Evolutionary conservation across 139 green algal species (phyloP).

Genomic region (Closterium sp.): DNA sequence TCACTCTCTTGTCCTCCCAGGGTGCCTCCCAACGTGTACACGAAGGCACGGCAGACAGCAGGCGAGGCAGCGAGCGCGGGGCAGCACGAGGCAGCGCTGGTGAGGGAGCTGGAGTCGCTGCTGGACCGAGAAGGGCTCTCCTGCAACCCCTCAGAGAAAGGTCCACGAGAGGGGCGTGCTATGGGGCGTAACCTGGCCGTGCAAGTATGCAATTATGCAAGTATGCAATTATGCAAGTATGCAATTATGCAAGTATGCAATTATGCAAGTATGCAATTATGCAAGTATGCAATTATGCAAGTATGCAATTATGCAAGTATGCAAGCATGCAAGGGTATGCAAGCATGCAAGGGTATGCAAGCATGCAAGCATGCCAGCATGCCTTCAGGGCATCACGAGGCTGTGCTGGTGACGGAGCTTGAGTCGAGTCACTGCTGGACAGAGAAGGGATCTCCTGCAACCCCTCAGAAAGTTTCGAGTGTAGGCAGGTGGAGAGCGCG

Average conservation of each 20-base stretch:
- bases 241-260: no score
- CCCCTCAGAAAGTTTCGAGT: conserved; percentile 39
- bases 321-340: no score
- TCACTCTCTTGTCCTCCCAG: background rate
- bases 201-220: no score
- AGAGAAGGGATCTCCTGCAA: conserved; percentile 25
- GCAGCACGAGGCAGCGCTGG: conserved; percentile 12
- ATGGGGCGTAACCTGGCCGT: no score
- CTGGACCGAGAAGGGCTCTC: conserved; percentile 33
- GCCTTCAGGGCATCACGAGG: no score
- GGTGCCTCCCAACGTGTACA: conserved; percentile 33
- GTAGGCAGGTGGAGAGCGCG: no score
- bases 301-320: no score
- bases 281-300: no score
- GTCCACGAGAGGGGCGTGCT: background rate
- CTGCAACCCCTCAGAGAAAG: conserved; percentile 32
- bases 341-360: no score
- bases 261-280: no score
- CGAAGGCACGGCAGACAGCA: conserved; percentile 16
- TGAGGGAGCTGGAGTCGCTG: conserved; percentile 20
- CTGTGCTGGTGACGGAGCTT: conserved; percentile 19
- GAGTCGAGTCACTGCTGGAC: conserved; percentile 28
- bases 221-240: no score
- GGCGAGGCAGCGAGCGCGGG: background rate
- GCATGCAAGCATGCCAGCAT: no score